Conservation (phyloP, 2,329 filamentous ascomycete genomes). For the Coleophoma eucalyptorum region DNA sequence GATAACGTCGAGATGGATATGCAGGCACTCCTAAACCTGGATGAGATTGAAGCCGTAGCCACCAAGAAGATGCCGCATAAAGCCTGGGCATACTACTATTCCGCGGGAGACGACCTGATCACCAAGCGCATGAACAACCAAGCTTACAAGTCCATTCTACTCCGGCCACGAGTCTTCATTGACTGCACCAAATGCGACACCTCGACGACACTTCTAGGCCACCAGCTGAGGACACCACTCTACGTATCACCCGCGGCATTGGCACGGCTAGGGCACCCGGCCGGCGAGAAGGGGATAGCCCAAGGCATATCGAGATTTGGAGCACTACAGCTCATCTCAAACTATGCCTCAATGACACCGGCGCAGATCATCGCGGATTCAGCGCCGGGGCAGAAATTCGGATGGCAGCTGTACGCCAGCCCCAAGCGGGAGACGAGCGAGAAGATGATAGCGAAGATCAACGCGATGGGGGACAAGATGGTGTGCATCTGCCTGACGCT, state of each 20-base stretch:
- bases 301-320: slow-evolving; percentile 60
- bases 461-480: slow-evolving; percentile 51
- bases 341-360: slow-evolving; percentile 90
- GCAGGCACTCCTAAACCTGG: slow-evolving; percentile 75
- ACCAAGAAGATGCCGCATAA: slow-evolving; percentile 77
- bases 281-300: slow-evolving; percentile 83
- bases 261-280: slow-evolving; percentile 80
- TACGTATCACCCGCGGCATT: slow-evolving; percentile 87
- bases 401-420: slow-evolving; percentile 95
- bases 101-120: slow-evolving; percentile 75
- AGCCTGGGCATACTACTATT: slow-evolving; percentile 95
- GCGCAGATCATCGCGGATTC: slow-evolving; percentile 82
- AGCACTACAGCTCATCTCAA: slow-evolving; percentile 80
- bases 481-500: slow-evolving; percentile 88
- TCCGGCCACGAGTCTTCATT: slow-evolving; percentile 86
- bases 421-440: slow-evolving; percentile 78
- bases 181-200: slow-evolving; percentile 78
- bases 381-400: slow-evolving; percentile 71
- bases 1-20: slow-evolving; percentile 34
- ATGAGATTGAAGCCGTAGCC: slow-evolving; percentile 83
- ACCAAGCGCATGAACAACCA: slow-evolving; percentile 78
- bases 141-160: slow-evolving; percentile 76
- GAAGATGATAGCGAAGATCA: slow-evolving; percentile 74
- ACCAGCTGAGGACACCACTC: slow-evolving; percentile 71
- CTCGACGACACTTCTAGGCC: slow-evolving; percentile 71